phyloP scores from a whole-genome alignment of 2,329 filamentous ascomycete genomes.

The Neonectria punicea region DNA sequence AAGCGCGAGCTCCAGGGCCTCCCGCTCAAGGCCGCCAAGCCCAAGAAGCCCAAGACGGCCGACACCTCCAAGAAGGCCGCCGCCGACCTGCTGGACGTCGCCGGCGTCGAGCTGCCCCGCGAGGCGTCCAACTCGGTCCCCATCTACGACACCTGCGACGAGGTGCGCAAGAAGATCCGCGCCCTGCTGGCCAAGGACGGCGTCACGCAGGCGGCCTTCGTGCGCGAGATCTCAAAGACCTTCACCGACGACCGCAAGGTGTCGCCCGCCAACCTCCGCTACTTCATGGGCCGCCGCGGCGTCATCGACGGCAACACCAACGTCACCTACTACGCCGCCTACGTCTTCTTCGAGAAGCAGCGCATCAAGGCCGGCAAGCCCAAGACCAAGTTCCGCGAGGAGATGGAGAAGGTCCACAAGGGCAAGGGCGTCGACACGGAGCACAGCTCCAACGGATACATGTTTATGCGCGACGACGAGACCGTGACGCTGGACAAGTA shows the following conservation, averaged over 20 bases:
- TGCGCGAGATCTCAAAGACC: conserved; percentile 58
- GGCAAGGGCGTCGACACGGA: conserved; percentile 39
- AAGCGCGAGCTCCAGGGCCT: conserved; percentile 60
- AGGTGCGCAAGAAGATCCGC: conserved; percentile 66
- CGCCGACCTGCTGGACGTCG: conserved; percentile 52
- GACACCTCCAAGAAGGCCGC: conserved; percentile 36
- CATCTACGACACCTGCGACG: conserved; percentile 68
- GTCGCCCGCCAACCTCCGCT: conserved; percentile 55
- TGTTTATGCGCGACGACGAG: conserved; percentile 20
- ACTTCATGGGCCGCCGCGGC: conserved; percentile 63
- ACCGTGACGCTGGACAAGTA: conserved; percentile 33
- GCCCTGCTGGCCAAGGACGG: conserved; percentile 55
- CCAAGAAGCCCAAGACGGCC: conserved; percentile 44
- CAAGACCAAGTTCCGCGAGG: conserved; percentile 60
- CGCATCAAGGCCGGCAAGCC: conserved; percentile 61
- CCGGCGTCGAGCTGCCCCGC: conserved; percentile 55
- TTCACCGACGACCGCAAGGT: conserved; percentile 52
- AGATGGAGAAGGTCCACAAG: conserved; percentile 59
- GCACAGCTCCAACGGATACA: conserved; percentile 25
- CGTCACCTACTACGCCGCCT: conserved; percentile 62
- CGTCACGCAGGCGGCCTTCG: conserved; percentile 63
- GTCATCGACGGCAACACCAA: conserved; percentile 59
- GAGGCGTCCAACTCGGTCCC: conserved; percentile 58
- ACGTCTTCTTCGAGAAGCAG: conserved; percentile 70
- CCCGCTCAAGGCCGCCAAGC: conserved; percentile 47